Conservation (phyloP, 345 rosid species). For the Mangifera indica region DNA sequence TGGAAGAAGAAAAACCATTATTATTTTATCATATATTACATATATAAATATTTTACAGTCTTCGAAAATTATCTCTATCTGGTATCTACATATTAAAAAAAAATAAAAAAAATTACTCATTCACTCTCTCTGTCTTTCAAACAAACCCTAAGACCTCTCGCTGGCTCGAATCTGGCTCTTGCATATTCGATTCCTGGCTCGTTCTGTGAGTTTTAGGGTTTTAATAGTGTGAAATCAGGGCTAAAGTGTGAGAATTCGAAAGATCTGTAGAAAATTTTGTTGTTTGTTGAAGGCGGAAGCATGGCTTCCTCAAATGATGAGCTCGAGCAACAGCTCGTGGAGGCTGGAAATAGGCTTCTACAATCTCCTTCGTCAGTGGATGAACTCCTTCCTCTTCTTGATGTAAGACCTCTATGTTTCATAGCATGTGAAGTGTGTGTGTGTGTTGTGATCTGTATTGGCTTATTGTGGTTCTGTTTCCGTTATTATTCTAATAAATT, state of each 20-base stretch:
- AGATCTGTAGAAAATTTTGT: constrained; percentile 27
- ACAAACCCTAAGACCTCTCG: constrained; percentile 27
- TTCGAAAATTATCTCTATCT: too few relatives aligned
- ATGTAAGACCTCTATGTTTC: constrained; percentile 47
- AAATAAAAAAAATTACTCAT: neutral
- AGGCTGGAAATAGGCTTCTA: constrained; percentile 68
- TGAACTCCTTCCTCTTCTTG: constrained; percentile 77
- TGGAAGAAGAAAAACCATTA: constrained; percentile 4
- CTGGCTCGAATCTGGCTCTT: constrained; percentile 11
- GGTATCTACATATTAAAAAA: too few relatives aligned
- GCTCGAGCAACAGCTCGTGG: constrained; percentile 61
- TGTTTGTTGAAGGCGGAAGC: neutral
- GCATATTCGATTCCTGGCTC: constrained; percentile 16
- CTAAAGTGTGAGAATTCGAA: constrained; percentile 19
- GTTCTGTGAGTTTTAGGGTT: constrained; percentile 20
- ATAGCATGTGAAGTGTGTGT: neutral
- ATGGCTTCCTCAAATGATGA: constrained; percentile 65
- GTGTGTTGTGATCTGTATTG: neutral
- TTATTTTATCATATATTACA: neutral
- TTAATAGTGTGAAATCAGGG: constrained; percentile 37
- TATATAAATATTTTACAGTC: too few relatives aligned
- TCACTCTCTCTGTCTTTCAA: neutral
- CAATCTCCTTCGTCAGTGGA: constrained; percentile 67
- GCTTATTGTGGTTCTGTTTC: neutral
- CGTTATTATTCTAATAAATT: neutral